These are phyloP conservation scores for Claviceps maximensis DNA, from an alignment of 2,329 filamentous ascomycete species.

Conservation along the genomic window DNA sequence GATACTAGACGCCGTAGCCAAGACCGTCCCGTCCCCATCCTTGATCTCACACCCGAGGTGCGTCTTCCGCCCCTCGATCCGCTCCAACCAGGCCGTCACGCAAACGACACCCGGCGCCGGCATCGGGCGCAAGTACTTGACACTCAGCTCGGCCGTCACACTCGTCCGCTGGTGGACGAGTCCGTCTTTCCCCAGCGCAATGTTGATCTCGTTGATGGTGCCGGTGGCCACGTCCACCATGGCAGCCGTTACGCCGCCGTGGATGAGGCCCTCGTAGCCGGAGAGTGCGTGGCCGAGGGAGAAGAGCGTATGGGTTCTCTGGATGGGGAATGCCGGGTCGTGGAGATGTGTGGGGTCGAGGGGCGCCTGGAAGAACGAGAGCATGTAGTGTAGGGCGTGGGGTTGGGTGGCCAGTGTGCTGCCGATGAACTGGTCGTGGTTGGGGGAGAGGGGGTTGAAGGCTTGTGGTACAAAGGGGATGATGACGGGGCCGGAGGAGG, in stretches of 20 bases:
- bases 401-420: constrained; percentile 16
- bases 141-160: constrained; percentile 22
- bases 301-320: constrained; percentile 18
- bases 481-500: constrained; percentile 6
- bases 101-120: constrained; percentile 17
- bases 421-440: constrained; percentile 23
- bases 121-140: constrained; percentile 22
- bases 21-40: constrained; percentile 15
- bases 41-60: constrained; percentile 17
- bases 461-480: constrained; percentile 22
- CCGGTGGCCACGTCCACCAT: constrained; percentile 26
- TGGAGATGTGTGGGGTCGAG: constrained; percentile 13
- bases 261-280: constrained; percentile 20
- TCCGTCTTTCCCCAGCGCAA: constrained; percentile 18
- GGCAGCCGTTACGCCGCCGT: constrained; percentile 23
- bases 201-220: constrained; percentile 23
- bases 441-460: constrained; percentile 16
- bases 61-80: constrained; percentile 21
- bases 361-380: constrained; percentile 19
- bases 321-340: constrained; percentile 15
- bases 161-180: constrained; percentile 15
- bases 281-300: constrained; percentile 20
- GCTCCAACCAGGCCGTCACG: constrained; percentile 19
- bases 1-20: constrained; percentile 18
- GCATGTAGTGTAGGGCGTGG: constrained; percentile 19